Evolutionary conservation across 148 eudicot species (phyloP), one percentile per base, ranked within the genome.

Genomic region (Polygonum maritimum): DNA sequence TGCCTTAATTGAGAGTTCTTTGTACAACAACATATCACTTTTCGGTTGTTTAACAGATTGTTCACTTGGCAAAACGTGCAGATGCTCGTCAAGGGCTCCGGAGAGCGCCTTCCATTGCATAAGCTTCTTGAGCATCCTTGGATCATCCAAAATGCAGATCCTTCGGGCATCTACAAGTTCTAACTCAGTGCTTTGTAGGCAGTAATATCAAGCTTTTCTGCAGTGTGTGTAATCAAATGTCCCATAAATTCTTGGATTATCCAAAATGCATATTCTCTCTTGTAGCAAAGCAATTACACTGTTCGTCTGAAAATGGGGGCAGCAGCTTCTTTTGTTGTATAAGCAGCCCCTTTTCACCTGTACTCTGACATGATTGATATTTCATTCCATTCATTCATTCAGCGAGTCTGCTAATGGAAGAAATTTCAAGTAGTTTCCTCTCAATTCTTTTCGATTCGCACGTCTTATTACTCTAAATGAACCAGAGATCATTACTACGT

Each of bases 81-180:
- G 97, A 95, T 95, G 99, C 99, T 95, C 69, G 96, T 95, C 65
- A 95, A 84, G 82, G 96, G 91, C 77, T 90, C 97, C 16, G 82
- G 92, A 48, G 78, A 82, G 21, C 91, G 99, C 57, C 84, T 95
- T 75, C 94, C 96, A 5, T 75, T 95, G 16, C 96, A 95, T 88
- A 95, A 95, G 86, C 82, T 95, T 49, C 86, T 95, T 19, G 97
- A 95, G 86, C 98, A 95, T 82, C 89, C 98, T 36, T 95, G 98
- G 98, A 90, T 95, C 12, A 80, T 95, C 57, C 97, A 92, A 77
- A 86, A 92, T 81, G 97, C 97, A 57, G 97, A 95, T 76, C 94
- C 96, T 65, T 88, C 98, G 36, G 98, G 98, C 26, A 79, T 87
- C 52, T 95, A 92, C 79, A 89, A 79, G 85, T 80, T 72, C 33